phyloP scores from a whole-genome alignment of 371 early-diverging fungal species.

The Apophysomyces trapeziformis region DNA sequence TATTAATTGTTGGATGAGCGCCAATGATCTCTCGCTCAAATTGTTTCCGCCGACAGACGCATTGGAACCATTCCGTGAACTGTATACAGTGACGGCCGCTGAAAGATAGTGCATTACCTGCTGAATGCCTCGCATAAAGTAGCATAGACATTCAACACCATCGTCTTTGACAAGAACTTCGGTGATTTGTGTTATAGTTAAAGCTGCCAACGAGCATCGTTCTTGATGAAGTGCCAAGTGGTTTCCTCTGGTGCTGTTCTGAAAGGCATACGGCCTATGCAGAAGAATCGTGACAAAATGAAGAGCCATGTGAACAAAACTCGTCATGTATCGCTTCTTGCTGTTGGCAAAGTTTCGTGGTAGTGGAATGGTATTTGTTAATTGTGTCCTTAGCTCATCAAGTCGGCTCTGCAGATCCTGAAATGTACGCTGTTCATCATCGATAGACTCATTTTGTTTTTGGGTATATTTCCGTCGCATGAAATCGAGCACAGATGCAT shows the following conservation, averaged over 20 bases:
- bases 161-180: slow-evolving; percentile 29
- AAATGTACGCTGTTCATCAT: slow-evolving; percentile 3
- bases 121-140: slow-evolving; percentile 44
- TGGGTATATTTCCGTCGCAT: slow-evolving; percentile 30
- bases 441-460: slow-evolving; percentile 5
- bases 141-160: slow-evolving; percentile 42
- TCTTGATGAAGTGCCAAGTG: slow-evolving; percentile 21
- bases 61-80: slow-evolving; percentile 14
- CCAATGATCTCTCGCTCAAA: slow-evolving; percentile 18
- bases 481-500: slow-evolving; percentile 37
- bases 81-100: slow-evolving; percentile 40
- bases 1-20: slow-evolving; percentile 19
- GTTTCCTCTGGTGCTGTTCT: neutral
- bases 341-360: neutral
- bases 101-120: slow-evolving; percentile 48
- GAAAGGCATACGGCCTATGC: slow-evolving; percentile 22
- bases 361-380: slow-evolving; percentile 17
- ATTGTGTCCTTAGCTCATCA: slow-evolving; percentile 19
- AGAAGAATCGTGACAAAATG: slow-evolving; percentile 24
- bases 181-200: slow-evolving; percentile 28
- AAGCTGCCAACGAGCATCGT: slow-evolving; percentile 32
- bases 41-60: slow-evolving; percentile 12
- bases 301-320: slow-evolving; percentile 22
- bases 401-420: slow-evolving; percentile 18
- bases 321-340: slow-evolving; percentile 7